Conservation (phyloP, 768 basidiomycete genomes). For the Brasilioporus rufonigricans region DNA sequence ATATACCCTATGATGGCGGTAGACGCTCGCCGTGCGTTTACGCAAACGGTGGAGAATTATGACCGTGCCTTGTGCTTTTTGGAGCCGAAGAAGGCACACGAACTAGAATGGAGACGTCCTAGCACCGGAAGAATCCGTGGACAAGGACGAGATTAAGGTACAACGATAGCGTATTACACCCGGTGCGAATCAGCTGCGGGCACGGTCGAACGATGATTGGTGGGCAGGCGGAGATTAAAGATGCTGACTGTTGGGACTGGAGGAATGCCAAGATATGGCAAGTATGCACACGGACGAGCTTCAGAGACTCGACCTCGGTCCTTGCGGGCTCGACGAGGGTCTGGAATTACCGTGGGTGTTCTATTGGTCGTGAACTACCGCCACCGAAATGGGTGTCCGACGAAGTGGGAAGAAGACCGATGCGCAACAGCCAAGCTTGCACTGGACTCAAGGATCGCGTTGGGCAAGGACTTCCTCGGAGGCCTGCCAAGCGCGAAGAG, state of each 20-base stretch:
- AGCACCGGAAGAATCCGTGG: neutral
- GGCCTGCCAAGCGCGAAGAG: neutral
- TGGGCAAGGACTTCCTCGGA: neutral
- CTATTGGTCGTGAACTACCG: neutral
- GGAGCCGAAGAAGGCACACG: neutral
- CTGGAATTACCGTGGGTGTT: neutral
- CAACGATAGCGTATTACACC: neutral
- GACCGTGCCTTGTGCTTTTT: neutral
- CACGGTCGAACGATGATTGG: conserved; percentile 2
- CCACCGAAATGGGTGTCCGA: neutral
- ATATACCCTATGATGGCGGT: conserved; percentile 50
- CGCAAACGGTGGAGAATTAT: neutral
- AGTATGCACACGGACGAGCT: neutral
- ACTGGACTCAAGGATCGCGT: neutral
- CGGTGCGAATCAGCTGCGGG: neutral
- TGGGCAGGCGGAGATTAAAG: neutral
- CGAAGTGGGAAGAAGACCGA: neutral
- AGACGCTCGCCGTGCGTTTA: neutral
- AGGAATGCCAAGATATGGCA: too few relatives aligned
- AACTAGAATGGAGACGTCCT: neutral
- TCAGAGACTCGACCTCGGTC: neutral
- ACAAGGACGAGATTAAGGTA: neutral
- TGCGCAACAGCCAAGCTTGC: neutral
- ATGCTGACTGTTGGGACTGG: neutral
- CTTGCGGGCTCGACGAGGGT: neutral